phyloP scores from a whole-genome alignment of 768 basidiomycete species.

The Russula foetens region DNA sequence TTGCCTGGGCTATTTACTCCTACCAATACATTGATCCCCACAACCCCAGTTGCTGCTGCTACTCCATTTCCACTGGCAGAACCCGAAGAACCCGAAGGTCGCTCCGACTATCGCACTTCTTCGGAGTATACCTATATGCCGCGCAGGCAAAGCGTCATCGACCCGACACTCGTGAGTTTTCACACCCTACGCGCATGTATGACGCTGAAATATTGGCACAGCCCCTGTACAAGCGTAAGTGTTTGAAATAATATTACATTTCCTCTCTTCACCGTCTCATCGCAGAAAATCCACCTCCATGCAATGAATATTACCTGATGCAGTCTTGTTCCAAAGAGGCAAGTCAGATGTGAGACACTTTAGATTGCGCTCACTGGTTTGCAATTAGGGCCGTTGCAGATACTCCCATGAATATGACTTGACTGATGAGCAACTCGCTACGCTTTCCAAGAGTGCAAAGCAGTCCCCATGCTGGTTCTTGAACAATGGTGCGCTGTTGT shows the following conservation, averaged over 20 bases:
- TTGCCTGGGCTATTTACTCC: slow-evolving; percentile 42
- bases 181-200: not conserved
- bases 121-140: not conserved
- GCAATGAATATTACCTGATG: slow-evolving; percentile 82
- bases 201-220: slow-evolving; percentile 1
- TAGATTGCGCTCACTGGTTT: not conserved
- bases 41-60: not conserved
- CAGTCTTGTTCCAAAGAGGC: slow-evolving; percentile 64
- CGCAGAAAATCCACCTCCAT: slow-evolving; percentile 73
- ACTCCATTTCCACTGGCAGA: slow-evolving; percentile 3
- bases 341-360: slow-evolving; percentile 7
- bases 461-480: slow-evolving; percentile 82
- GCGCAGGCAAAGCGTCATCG: slow-evolving; percentile 7
- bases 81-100: not conserved
- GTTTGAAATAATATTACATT: not conserved
- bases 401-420: slow-evolving; percentile 78
- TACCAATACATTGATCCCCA: not conserved
- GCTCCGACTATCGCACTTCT: not conserved
- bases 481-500: slow-evolving; percentile 52
- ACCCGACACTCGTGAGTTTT: slow-evolving; percentile 33
- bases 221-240: slow-evolving; percentile 15
- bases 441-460: slow-evolving; percentile 69
- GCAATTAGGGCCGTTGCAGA: slow-evolving; percentile 46
- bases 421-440: slow-evolving; percentile 60
- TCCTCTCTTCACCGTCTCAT: slow-evolving; percentile 10